These are phyloP conservation scores for Pseudogymnoascus sp. DNA, from an alignment of 2,329 filamentous ascomycete species.

Conservation along the genomic window DNA sequence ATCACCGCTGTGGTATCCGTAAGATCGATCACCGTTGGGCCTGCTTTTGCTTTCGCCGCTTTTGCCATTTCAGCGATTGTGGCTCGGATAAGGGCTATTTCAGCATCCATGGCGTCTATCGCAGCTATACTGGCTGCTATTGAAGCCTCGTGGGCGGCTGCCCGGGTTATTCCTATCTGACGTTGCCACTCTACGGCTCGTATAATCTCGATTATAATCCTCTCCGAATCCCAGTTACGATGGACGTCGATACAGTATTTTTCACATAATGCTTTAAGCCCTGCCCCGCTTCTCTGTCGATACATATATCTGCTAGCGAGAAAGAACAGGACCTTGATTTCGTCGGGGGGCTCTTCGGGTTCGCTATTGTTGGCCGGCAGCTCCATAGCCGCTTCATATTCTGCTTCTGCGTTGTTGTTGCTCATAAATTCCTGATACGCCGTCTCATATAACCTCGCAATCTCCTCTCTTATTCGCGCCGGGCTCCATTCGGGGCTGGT, in stretches of 20 bases:
- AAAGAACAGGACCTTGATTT: not conserved
- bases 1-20: not conserved
- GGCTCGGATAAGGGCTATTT: not conserved
- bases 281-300: not conserved
- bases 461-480: not conserved
- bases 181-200: not conserved
- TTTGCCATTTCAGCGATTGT: not conserved
- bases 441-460: constrained; percentile 1
- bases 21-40: not conserved
- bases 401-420: not conserved
- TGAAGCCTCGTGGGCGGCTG: not conserved
- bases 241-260: not conserved
- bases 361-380: not conserved
- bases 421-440: not conserved
- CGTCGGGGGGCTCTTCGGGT: not conserved
- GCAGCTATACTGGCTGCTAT: not conserved
- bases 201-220: not conserved
- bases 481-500: not conserved
- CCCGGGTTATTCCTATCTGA: not conserved
- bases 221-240: not conserved
- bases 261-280: not conserved
- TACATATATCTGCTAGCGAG: constrained; percentile 1
- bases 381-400: not conserved
- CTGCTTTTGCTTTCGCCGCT: not conserved
- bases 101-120: not conserved